Evolutionary conservation across 176 grass and related monocot genomes (phyloP), one percentile per base, ranked within the genome.

Genomic region (Oryza meridionalis): DNA sequence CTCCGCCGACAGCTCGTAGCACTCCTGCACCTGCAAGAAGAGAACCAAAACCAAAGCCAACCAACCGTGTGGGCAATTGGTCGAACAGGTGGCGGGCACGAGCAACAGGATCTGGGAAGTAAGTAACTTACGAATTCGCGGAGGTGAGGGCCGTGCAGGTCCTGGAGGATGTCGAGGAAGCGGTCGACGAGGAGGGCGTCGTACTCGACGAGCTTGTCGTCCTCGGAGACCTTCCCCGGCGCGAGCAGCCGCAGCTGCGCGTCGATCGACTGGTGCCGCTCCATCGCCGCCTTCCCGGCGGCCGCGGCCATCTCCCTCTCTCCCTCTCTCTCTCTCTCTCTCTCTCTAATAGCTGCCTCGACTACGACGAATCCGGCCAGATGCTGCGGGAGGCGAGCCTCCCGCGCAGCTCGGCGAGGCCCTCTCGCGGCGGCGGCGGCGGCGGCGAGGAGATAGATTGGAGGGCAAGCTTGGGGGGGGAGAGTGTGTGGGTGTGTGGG

Each of bases 131-230:
- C 92, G 77, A 94, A 86, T 87, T 94, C 92, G 80, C 92, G 92
- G 26, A 94, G 89, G 79, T 87, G 70, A 26, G 83, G 47, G 77
- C 94, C 94, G 86, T 97, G 86, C 7, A 93, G 69, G 73, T 91
- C 87, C 84, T 97, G 94, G 81, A 97, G 86, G 82, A 97, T 97
- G 86, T 97, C 94, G 67, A 97, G 86, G 79, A 97, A 97, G 70
- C 91, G 91, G 81, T 97, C 91, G 64, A 97, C 89, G 77, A 97
- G 89, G 64, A 97, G 87, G 24, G 94, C 94, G 74, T 97, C 91
- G 77, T 97, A 97, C 89, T 97, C 94, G 45, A 97, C 86, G 55
- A 97, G 94, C 82, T 97, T 97, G 84, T 97, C 94, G 61, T 92
- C 94, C 73, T 97, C 94, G 2, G 94, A 97, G 31, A 97, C 94